Evolutionary conservation across 345 rosid genomes (phyloP), one percentile per base, ranked within the genome.

Genomic region (Moricandia arvensis): DNA sequence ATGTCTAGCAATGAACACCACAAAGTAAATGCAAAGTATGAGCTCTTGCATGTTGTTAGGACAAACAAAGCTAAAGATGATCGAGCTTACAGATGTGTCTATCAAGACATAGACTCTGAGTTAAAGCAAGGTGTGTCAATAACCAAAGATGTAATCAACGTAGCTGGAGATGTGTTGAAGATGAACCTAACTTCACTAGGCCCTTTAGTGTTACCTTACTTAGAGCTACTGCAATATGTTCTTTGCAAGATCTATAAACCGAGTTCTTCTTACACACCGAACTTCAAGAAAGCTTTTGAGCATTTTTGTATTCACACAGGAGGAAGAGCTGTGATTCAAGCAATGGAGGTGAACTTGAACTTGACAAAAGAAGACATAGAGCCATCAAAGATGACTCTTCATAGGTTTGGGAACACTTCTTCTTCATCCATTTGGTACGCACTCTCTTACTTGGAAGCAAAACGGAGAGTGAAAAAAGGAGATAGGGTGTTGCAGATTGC

Each of bases 261-360:
- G 37, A 79, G 51, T 76, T 54, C 76, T 71, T 77, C 55, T 2
- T 81, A 83, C n/a, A 72, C 80, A 6, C 87, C 96, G 0, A 78
- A 90, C 58, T 88, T 90, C 80, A 90, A 80, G 78, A 86, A 68
- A 51, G 89, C 90, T 0, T 85, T 90, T 37, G 83, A 86, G 72
- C 96, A 86, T 72, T 86, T 85, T 76, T 85, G 86, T 70, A 87
- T 83, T 49, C 96, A 90, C 33, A 85, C 89, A 5, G 91, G 91
- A 13, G 90, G 91, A 43, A 79, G 86, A 60, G 88, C 90, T 0
- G 82, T 83, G 33, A 85, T 85, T 18, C 88, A 88, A 57, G 86
- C 84, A 10, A 77, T 85, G 59, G 87, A 82, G 53, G 80, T 79
- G 74, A 85, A 76, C 68, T 61, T 87, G 66, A 82, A 79, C 79